Conservation (phyloP, 257 asterid genomes). For the Fraxinus quadrangulata region DNA sequence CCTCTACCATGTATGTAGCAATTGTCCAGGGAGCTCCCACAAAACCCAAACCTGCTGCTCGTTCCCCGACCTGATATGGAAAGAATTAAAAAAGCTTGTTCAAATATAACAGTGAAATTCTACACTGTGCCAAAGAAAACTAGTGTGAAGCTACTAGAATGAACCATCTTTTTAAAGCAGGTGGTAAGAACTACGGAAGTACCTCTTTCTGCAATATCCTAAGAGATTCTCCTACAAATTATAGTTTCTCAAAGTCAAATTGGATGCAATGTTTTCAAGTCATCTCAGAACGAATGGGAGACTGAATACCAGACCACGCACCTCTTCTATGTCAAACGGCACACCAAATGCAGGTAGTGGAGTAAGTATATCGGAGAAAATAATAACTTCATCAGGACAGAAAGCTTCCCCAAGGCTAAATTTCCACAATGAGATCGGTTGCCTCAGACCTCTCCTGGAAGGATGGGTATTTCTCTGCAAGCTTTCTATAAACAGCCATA, state of each 20-base stretch:
- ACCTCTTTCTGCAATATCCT: slow-evolving; percentile 77
- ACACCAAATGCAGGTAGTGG: slow-evolving; percentile 98
- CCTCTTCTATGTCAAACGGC: slow-evolving; percentile 92
- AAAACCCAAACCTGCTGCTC: slow-evolving; percentile 94
- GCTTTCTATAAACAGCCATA: slow-evolving; percentile 93
- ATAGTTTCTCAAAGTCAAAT: slow-evolving; percentile 77
- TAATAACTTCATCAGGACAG: slow-evolving; percentile 92
- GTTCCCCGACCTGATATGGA: slow-evolving; percentile 66
- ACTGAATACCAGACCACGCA: slow-evolving; percentile 84
- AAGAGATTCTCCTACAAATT: slow-evolving; percentile 88
- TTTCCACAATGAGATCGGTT: slow-evolving; percentile 97
- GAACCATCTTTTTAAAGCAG: slow-evolving; percentile 7
- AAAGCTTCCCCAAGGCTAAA: slow-evolving; percentile 99
- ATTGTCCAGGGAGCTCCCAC: slow-evolving; percentile 99
- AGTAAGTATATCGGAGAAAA: slow-evolving; percentile 95
- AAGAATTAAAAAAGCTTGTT: slow-evolving; percentile 11
- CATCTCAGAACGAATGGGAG: slow-evolving; percentile 83
- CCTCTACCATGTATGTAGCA: slow-evolving; percentile 93
- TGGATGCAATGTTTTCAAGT: slow-evolving; percentile 66
- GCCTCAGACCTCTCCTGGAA: slow-evolving; percentile 99
- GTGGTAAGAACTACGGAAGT: slow-evolving; percentile 9
- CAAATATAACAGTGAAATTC: too few relatives aligned
- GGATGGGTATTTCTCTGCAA: slow-evolving; percentile 92
- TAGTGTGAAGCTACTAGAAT: neutral
- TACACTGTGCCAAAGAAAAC: too few relatives aligned